Percentiles rank a stretch among this genome's conserved stretches.
phyloP scores from a whole-genome alignment of 331 rosid genomes.

The Saraca asoca region DNA sequence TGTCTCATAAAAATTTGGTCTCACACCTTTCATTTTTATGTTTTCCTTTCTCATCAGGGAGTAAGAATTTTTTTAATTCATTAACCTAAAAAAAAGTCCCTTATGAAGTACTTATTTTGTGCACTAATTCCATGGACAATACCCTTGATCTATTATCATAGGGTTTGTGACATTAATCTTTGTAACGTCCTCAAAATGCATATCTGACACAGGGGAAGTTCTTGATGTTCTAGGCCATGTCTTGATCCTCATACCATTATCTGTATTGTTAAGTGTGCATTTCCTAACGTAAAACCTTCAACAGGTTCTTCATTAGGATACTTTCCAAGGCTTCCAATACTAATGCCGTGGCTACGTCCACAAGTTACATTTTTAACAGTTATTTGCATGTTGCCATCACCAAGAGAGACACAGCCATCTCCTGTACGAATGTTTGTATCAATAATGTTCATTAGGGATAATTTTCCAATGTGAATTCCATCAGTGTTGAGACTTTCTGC shows the following conservation, averaged over 20 bases:
- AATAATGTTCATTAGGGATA: slow-evolving; percentile 30
- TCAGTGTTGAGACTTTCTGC: no score
- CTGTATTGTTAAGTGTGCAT: slow-evolving; percentile 42
- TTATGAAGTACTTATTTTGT: slow-evolving; percentile 30
- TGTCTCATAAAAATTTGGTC: no score
- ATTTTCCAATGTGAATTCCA: slow-evolving; percentile 49
- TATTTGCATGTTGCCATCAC: slow-evolving; percentile 40
- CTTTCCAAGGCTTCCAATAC: slow-evolving; percentile 63
- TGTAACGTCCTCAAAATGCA: slow-evolving; percentile 46
- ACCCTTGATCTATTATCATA: slow-evolving; percentile 62
- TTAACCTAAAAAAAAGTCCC: neutral
- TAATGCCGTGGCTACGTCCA: slow-evolving; percentile 46
- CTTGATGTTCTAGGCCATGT: slow-evolving; percentile 54
- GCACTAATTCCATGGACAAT: slow-evolving; percentile 36
- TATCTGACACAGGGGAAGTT: slow-evolving; percentile 35
- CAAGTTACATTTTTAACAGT: slow-evolving; percentile 19
- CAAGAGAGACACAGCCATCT: slow-evolving; percentile 43
- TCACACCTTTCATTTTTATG: no score
- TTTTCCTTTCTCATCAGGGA: no score
- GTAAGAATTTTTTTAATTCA: no score
- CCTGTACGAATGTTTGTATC: slow-evolving; percentile 30
- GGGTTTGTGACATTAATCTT: slow-evolving; percentile 53
- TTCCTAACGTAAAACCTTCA: slow-evolving; percentile 44
- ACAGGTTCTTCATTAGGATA: slow-evolving; percentile 48
- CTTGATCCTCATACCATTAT: slow-evolving; percentile 62